A percentile compares a stretch with the other conserved stretches of the same genome.
These are phyloP conservation scores for Coemansia asiatica DNA, from an alignment of 192 early-diverging fungal genomes.

Conservation along the genomic window DNA sequence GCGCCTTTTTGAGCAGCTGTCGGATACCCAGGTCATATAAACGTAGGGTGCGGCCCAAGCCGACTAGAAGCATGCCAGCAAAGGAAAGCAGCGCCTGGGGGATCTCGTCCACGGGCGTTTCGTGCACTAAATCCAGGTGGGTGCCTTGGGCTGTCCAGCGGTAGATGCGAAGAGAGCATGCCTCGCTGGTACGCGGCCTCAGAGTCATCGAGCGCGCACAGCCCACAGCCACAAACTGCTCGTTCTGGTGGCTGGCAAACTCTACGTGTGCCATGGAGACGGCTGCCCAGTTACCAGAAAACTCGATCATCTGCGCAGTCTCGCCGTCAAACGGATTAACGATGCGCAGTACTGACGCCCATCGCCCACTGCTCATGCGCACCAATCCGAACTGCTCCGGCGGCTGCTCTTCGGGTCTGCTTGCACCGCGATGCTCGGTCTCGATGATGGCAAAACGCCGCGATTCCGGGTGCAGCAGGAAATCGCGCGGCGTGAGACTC, in stretches of 20 bases:
- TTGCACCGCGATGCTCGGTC: constrained; percentile 63
- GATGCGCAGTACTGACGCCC: constrained; percentile 86
- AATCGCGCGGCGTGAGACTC: constrained; percentile 83
- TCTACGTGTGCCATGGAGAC: constrained; percentile 69
- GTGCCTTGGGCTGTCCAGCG: constrained; percentile 65
- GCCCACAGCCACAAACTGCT: constrained; percentile 80
- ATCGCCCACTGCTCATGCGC: constrained; percentile 67
- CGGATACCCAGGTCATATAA: constrained; percentile 93
- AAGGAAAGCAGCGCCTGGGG: constrained; percentile 82
- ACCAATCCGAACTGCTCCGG: constrained; percentile 76
- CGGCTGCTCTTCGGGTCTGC: constrained; percentile 54
- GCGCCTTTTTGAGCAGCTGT: constrained; percentile 88
- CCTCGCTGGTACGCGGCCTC: constrained; percentile 66
- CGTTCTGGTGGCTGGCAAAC: constrained; percentile 60
- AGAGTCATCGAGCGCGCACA: constrained; percentile 71
- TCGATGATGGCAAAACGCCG: constrained; percentile 90
- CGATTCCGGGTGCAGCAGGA: constrained; percentile 69
- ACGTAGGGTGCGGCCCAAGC: constrained; percentile 78
- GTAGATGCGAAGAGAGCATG: constrained; percentile 75
- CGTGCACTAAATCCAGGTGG: constrained; percentile 77
- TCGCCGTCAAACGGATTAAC: constrained; percentile 75
- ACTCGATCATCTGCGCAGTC: constrained; percentile 66
- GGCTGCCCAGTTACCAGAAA: constrained; percentile 83
- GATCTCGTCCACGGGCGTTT: constrained; percentile 82
- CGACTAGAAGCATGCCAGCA: constrained; percentile 87